Conservation (phyloP, 495 filamentous ascomycete genomes). For the Penicillium herquei region DNA sequence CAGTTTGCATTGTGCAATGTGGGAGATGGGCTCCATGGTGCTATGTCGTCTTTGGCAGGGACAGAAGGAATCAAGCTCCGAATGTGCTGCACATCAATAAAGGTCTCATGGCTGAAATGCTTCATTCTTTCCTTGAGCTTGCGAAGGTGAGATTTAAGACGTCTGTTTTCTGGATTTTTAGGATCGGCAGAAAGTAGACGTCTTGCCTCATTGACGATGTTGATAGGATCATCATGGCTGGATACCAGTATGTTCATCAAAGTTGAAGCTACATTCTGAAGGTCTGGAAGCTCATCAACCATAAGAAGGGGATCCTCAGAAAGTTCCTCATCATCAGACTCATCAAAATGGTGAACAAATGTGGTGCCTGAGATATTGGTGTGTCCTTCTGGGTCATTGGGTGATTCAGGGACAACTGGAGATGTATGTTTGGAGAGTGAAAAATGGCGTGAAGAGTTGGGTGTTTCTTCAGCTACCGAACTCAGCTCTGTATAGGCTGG, state of each 20-base stretch:
- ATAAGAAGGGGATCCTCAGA: constrained; percentile 26
- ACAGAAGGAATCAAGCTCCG: constrained; percentile 18
- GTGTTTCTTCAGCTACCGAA: constrained; percentile 15
- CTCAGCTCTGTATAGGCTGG: constrained; percentile 11
- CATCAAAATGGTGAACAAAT: constrained; percentile 18
- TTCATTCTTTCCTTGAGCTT: constrained; percentile 25
- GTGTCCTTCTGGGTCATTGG: constrained; percentile 27
- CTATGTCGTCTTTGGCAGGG: constrained; percentile 6
- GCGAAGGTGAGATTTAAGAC: constrained; percentile 15
- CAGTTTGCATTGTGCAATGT: constrained; percentile 40
- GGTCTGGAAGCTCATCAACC: constrained; percentile 34
- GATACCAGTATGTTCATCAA: constrained; percentile 31
- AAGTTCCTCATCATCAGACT: constrained; percentile 24
- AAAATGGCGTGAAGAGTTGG: constrained; percentile 2
- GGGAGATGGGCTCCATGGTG: constrained; percentile 25
- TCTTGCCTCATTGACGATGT: constrained; percentile 26
- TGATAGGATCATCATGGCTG: constrained; percentile 15
- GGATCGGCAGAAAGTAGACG: constrained; percentile 24
- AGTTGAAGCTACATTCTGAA: constrained; percentile 26
- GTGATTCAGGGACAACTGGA: constrained; percentile 25
- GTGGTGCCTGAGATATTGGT: constrained; percentile 44
- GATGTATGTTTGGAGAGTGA: constrained; percentile 2
- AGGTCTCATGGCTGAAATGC: constrained; percentile 24
- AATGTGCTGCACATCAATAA: constrained; percentile 28
- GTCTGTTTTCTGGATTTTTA: constrained; percentile 27